phyloP scores from a whole-genome alignment of 768 basidiomycete genomes.

The Phylloporus sp. region DNA sequence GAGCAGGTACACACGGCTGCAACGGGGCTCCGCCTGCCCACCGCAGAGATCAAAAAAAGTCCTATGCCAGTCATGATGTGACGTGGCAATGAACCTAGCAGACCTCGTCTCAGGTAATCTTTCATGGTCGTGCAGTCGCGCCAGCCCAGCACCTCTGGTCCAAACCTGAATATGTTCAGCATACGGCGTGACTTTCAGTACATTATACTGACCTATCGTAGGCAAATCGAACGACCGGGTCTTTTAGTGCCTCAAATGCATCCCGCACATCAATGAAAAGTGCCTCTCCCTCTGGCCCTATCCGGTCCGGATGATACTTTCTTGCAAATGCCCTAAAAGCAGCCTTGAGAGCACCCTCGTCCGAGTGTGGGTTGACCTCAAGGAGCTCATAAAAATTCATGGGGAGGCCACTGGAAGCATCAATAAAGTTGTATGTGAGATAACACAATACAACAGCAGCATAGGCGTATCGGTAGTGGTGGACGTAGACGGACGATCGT shows the following conservation, averaged over 20 bases:
- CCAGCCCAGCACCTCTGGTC: conserved; percentile 68
- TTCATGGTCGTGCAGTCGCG: conserved; percentile 58
- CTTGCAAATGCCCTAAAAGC: conserved; percentile 76
- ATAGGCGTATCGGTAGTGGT: conserved; percentile 62
- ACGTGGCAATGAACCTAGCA: conserved; percentile 57
- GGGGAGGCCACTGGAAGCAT: conserved; percentile 50
- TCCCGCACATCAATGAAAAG: conserved; percentile 67
- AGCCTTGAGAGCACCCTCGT: conserved; percentile 60
- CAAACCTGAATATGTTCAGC: conserved; percentile 49
- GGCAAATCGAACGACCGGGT: conserved; percentile 74
- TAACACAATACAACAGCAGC: conserved; percentile 60
- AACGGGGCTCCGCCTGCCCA: conserved; percentile 54
- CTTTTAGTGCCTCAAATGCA: conserved; percentile 73
- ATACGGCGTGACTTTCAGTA: neutral
- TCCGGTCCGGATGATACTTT: conserved; percentile 71
- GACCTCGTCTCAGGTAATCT: conserved; percentile 66
- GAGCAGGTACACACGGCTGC: conserved; percentile 54
- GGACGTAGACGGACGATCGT: conserved; percentile 42
- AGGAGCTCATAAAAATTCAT: conserved; percentile 81
- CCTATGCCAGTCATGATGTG: conserved; percentile 56
- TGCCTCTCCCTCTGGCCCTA: conserved; percentile 51
- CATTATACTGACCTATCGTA: conserved; percentile 81
- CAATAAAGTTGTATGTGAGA: conserved; percentile 58
- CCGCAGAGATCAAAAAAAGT: conserved; percentile 58
- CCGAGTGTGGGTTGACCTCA: conserved; percentile 54